Evolutionary conservation across 1,284 basidiomycete genomes (phyloP).

Genomic region (Athelia psychrophila): DNA sequence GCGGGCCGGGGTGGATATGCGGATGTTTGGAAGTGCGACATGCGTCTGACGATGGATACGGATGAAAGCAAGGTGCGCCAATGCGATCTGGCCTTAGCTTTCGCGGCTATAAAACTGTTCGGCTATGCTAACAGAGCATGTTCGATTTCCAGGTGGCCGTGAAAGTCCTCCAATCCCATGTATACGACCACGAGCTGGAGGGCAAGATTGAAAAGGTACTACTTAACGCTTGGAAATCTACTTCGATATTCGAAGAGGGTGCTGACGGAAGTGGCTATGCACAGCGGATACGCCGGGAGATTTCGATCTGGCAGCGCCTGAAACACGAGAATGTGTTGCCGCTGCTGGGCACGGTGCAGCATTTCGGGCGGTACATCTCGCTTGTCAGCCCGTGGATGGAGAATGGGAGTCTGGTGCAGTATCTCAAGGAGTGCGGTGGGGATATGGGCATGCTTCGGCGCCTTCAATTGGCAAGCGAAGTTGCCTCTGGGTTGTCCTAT

Average conservation of each 20-base stretch:
- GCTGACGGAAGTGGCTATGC: neutral
- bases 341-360: neutral
- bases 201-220: neutral
- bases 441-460: neutral
- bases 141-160: neutral
- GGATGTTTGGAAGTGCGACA: conserved; percentile 10
- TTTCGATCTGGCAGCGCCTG: neutral
- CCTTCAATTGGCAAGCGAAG: neutral
- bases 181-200: neutral
- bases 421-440: neutral
- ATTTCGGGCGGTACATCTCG: neutral
- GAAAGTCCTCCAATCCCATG: neutral
- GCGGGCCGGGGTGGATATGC: conserved; percentile 8
- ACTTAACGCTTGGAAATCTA: neutral
- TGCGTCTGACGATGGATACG: neutral
- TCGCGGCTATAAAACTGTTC: too few relatives aligned
- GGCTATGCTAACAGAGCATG: too few relatives aligned
- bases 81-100: too few relatives aligned
- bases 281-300: neutral
- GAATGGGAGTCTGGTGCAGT: neutral
- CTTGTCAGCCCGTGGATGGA: neutral
- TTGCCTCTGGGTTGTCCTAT: neutral
- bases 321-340: neutral
- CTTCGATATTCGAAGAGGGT: too few relatives aligned
- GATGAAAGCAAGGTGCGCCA: neutral